Evolutionary conservation across 164 flowering plant species (phyloP).

Genomic region (Euptelea pleiosperma): DNA sequence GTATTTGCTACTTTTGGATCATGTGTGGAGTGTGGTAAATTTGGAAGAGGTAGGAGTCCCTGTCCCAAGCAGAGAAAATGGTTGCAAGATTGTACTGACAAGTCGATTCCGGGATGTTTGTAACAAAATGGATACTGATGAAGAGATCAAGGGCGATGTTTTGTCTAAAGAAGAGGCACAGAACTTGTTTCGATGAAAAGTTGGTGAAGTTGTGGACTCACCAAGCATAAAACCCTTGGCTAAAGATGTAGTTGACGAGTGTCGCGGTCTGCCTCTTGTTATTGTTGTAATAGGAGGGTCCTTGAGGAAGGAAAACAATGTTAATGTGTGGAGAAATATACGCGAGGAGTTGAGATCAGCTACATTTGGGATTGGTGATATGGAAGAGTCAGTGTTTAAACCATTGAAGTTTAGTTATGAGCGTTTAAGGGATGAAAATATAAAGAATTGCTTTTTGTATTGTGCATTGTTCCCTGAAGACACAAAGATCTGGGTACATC

Average conservation of each 20-base stretch:
- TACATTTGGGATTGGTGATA: too few species aligned
- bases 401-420: constrained; percentile 4
- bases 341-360: too few species aligned
- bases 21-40: too few species aligned
- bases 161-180: too few species aligned
- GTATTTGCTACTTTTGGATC: too few species aligned
- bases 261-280: constrained; percentile 1
- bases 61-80: too few species aligned
- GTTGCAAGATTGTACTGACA: background rate
- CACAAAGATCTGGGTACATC: background rate
- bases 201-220: too few species aligned
- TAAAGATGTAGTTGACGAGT: background rate
- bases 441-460: too few species aligned
- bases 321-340: background rate
- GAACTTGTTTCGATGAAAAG: constrained; percentile 1
- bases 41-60: too few species aligned
- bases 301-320: background rate
- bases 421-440: background rate
- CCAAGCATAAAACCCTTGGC: too few species aligned
- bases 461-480: constrained; percentile 3
- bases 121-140: too few species aligned
- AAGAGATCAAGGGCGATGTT: too few species aligned
- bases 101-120: background rate
- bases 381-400: constrained; percentile 11
- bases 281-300: background rate